phyloP scores from a whole-genome alignment of 1,284 basidiomycete species.

The Pyrrhoderma lamaoense region DNA sequence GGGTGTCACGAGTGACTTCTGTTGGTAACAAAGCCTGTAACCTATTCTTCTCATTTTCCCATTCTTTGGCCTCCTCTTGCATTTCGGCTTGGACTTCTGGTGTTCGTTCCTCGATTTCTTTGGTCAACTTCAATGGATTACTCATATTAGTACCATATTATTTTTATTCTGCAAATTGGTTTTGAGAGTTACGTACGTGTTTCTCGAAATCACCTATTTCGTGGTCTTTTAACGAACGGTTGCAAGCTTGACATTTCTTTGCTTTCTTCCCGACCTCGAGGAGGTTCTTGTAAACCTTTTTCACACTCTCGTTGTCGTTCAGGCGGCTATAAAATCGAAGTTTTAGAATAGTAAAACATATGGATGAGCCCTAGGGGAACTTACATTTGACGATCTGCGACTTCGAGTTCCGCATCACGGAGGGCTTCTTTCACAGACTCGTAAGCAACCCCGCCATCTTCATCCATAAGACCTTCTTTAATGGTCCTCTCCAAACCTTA shows the following conservation, averaged over 20 bases:
- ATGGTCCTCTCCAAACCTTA: slow-evolving; percentile 34
- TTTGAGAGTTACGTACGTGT: slow-evolving; percentile 39
- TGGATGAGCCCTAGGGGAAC: slow-evolving; percentile 21
- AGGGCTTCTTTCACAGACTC: slow-evolving; percentile 49
- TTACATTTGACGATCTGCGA: slow-evolving; percentile 51
- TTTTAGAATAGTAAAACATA: slow-evolving; percentile 1
- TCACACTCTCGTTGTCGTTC: slow-evolving; percentile 32
- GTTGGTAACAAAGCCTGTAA: slow-evolving; percentile 54
- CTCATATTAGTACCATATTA: no score
- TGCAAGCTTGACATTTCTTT: slow-evolving; percentile 73
- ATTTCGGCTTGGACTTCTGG: slow-evolving; percentile 33
- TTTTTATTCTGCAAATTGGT: no score
- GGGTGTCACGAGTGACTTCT: slow-evolving; percentile 43
- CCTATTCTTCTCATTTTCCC: slow-evolving; percentile 53
- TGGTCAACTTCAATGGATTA: slow-evolving; percentile 41
- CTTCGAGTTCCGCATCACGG: slow-evolving; percentile 44
- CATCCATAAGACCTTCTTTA: slow-evolving; percentile 47
- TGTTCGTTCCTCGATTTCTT: slow-evolving; percentile 45
- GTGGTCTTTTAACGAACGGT: slow-evolving; percentile 54
- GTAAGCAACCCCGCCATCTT: slow-evolving; percentile 31
- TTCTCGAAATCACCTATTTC: slow-evolving; percentile 63
- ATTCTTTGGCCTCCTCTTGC: slow-evolving; percentile 47
- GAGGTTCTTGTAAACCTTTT: slow-evolving; percentile 57
- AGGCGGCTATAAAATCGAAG: slow-evolving; percentile 21
- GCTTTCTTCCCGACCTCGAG: slow-evolving; percentile 55